phyloP scores from a whole-genome alignment of 306 rosid genomes.

The Herpetospermum pedunculosum region DNA sequence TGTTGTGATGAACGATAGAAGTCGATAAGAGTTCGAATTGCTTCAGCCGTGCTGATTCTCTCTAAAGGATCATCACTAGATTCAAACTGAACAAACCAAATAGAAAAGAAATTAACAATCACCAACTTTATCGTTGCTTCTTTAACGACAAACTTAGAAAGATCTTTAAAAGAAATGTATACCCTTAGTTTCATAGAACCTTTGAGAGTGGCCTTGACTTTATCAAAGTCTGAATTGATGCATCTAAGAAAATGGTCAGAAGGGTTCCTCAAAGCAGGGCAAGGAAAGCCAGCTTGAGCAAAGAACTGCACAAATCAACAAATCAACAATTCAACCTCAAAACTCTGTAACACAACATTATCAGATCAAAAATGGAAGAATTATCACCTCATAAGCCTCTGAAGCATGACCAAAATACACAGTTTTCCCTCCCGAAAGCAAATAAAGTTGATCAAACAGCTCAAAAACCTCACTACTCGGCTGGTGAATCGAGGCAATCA shows the following conservation, averaged over 20 bases:
- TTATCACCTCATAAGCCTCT: constrained; percentile 78
- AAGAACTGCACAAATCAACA: constrained; percentile 52
- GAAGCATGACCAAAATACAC: constrained; percentile 88
- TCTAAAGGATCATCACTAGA: constrained; percentile 80
- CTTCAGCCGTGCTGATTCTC: constrained; percentile 72
- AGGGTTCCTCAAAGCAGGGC: constrained; percentile 96
- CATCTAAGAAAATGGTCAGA: constrained; percentile 96
- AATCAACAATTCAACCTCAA: background rate
- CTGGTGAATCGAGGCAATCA: constrained; percentile 92
- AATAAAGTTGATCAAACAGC: constrained; percentile 74
- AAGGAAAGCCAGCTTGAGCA: constrained; percentile 95
- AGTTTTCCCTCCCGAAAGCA: constrained; percentile 93
- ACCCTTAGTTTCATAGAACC: constrained; percentile 95
- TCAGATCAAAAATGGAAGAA: background rate
- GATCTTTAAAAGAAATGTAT: too few species aligned
- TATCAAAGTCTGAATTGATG: constrained; percentile 89
- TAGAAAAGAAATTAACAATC: background rate
- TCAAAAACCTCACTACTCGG: constrained; percentile 99
- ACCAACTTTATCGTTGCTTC: too few species aligned
- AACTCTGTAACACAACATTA: background rate
- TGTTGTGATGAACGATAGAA: constrained; percentile 62
- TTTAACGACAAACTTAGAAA: too few species aligned
- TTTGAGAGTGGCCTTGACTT: constrained; percentile 72
- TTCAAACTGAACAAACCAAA: constrained; percentile 43
- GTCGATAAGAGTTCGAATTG: constrained; percentile 57